Base-by-base conservation (phyloP, 768 basidiomycete genomes). In the Termitomyces sp. region DNA sequence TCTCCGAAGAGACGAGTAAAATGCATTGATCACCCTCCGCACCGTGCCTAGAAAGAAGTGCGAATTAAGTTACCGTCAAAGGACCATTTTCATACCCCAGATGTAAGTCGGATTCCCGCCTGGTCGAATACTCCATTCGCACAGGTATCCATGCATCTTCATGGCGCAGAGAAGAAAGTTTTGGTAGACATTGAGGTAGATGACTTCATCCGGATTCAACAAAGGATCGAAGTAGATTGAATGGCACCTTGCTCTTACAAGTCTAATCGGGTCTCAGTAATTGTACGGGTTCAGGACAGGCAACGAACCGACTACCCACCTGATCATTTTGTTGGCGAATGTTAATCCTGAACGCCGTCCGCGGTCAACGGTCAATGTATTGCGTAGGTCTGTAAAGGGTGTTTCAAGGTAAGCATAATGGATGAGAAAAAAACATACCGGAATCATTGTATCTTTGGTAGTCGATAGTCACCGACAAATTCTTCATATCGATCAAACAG, bases 131-230 rank as follows among this genome's bases (percentile, higher is more conserved):
- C 79, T 75, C 84, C 83, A 87, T 51, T 78, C 77, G 37, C 79
- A 76, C 35, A 98, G 72, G 67, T 98, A 97, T 52, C 81, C 78
- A 57, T 91, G 85, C 79, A 93, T 88, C 72, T 91, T 96, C 78
- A 94, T 86, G 0, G 89, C 91, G 3, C 84, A 78, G 43, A 97
- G 69, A 31, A 91, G 70, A 66, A 94, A 88, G 64, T 86, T 90
- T 67, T 93, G 89, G 68, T 93, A 97, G 12, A 96, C 78, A 69
- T 98, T 99, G 53, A 84, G 68, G 68, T 89, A 82, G 10, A 93
- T 82, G 1, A 78, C 78, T 42, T 78, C 64, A 17, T 70, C 61
- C 8, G 81, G 71, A 68, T 95, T 97, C 59, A 96, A 75, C 14
- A 68, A 65, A 5, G 79, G 78, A 66, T 98, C 95, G 50, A 78